Evolutionary conservation across 2,329 filamentous ascomycete genomes (phyloP).

Genomic region (Exophiala phaeomuriformis): DNA sequence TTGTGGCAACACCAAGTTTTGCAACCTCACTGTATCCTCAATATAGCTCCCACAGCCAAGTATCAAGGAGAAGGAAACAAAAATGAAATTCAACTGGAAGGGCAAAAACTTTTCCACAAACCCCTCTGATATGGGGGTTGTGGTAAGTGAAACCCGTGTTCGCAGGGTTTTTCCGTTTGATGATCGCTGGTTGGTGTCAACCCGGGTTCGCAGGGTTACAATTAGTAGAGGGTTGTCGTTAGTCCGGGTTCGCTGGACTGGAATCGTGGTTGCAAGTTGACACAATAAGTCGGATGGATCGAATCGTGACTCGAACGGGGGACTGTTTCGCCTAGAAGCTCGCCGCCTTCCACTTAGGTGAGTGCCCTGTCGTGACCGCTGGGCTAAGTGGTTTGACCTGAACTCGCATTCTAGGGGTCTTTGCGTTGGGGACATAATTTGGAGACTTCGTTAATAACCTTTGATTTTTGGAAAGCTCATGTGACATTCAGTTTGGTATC

Average conservation of each 20-base stretch:
- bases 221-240: not conserved
- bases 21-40: not conserved
- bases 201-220: not conserved
- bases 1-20: too few relatives aligned
- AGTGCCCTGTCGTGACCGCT: not conserved
- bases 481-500: slow-evolving; percentile 1
- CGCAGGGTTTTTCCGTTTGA: slow-evolving; percentile 4
- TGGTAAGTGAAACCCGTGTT: slow-evolving; percentile 10
- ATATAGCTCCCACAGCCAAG: not conserved
- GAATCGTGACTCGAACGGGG: slow-evolving; percentile 1
- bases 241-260: not conserved
- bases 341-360: slow-evolving; percentile 11
- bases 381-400: slow-evolving; percentile 10
- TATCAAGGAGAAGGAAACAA: not conserved
- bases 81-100: not conserved
- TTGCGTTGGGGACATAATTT: slow-evolving; percentile 13
- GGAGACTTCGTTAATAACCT: slow-evolving; percentile 2
- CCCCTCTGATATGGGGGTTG: slow-evolving; percentile 6
- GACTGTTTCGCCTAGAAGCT: slow-evolving; percentile 10
- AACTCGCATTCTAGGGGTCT: slow-evolving; percentile 12
- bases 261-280: not conserved
- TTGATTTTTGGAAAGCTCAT: slow-evolving; percentile 6
- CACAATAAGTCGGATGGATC: not conserved
- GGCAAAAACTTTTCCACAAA: slow-evolving; percentile 2
- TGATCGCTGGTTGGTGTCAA: not conserved